Percentiles rank a stretch among this genome's conserved stretches.
These are phyloP conservation scores for Acorus gramineus DNA, from an alignment of 106 monocot species.

Conservation along the genomic window DNA sequence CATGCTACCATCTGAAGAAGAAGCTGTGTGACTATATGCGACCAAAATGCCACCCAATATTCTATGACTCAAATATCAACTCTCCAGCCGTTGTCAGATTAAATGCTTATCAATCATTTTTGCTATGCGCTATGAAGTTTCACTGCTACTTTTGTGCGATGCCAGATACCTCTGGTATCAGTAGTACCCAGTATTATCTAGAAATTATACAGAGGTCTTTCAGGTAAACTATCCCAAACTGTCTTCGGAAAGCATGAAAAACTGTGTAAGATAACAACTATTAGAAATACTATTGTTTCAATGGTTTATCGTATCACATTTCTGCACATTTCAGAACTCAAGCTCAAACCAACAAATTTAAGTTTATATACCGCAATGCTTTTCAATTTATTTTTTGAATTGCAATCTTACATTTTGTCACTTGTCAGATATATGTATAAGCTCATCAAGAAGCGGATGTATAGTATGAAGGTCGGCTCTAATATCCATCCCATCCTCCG, in stretches of 20 bases:
- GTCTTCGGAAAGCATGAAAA: not conserved
- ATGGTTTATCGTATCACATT: too few species aligned
- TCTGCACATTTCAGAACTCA: too few species aligned
- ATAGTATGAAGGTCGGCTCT: constrained; percentile 15
- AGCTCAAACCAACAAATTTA: too few species aligned
- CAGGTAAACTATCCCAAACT: constrained; percentile 34
- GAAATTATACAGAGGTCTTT: constrained; percentile 43
- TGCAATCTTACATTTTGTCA: not conserved
- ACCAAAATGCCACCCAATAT: constrained; percentile 67
- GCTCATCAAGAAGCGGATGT: constrained; percentile 65
- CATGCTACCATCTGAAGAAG: constrained; percentile 18
- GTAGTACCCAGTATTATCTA: constrained; percentile 19
- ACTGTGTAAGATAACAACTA: too few species aligned
- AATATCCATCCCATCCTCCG: constrained; percentile 30
- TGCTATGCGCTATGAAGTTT: constrained; percentile 95
- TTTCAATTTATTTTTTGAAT: too few species aligned
- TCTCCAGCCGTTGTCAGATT: constrained; percentile 48
- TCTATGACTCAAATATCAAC: constrained; percentile 80
- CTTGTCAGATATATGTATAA: constrained; percentile 51
- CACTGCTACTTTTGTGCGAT: constrained; percentile 59
- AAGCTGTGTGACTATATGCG: constrained; percentile 62
- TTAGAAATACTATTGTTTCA: too few species aligned
- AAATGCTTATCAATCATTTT: constrained; percentile 87
- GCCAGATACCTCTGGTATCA: constrained; percentile 4
- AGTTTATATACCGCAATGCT: too few species aligned